Percentiles rank a stretch among this genome's conserved stretches.
Conservation (phyloP, 208 protist genomes). For the Strigomonas culicis region DNA sequence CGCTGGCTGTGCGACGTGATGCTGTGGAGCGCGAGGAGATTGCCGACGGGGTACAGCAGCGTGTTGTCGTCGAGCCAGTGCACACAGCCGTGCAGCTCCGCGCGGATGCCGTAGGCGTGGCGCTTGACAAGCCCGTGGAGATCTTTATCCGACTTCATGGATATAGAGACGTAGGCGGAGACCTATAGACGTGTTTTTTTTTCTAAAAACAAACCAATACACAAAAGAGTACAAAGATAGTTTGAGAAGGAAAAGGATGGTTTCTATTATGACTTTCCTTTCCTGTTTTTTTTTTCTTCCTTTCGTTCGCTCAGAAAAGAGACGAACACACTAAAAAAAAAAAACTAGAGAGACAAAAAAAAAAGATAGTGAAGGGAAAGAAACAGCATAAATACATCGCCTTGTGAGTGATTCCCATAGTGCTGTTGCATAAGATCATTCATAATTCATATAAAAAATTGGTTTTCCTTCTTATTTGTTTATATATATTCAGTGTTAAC, state of each 20-base stretch:
- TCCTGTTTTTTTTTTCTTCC: conserved; percentile 8
- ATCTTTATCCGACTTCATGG: conserved; percentile 35
- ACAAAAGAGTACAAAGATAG: too few species aligned
- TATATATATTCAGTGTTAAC: too few species aligned
- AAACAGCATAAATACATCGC: not conserved
- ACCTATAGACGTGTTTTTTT: conserved; percentile 8
- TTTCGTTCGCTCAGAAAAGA: conserved; percentile 7
- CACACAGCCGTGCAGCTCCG: conserved; percentile 60
- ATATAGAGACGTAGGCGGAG: too few species aligned
- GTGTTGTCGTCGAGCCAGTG: conserved; percentile 85
- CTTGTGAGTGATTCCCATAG: too few species aligned
- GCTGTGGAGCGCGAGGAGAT: conserved; percentile 78
- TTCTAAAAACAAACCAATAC: conserved; percentile 12
- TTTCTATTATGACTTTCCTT: too few species aligned
- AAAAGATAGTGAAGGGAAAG: conserved; percentile 8
- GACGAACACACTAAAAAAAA: conserved; percentile 13
- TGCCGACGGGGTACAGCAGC: conserved; percentile 86
- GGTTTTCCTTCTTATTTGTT: not conserved
- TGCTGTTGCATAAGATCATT: not conserved
- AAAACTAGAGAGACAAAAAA: conserved; percentile 12
- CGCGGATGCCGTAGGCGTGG: conserved; percentile 75
- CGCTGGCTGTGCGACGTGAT: conserved; percentile 75
- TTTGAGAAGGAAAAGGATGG: too few species aligned
- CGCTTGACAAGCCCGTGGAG: conserved; percentile 62
- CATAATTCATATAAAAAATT: conserved; percentile 6